Evolutionary conservation across 2,329 filamentous ascomycete genomes (phyloP).

Genomic region (Aspergillus novofumigatus): DNA sequence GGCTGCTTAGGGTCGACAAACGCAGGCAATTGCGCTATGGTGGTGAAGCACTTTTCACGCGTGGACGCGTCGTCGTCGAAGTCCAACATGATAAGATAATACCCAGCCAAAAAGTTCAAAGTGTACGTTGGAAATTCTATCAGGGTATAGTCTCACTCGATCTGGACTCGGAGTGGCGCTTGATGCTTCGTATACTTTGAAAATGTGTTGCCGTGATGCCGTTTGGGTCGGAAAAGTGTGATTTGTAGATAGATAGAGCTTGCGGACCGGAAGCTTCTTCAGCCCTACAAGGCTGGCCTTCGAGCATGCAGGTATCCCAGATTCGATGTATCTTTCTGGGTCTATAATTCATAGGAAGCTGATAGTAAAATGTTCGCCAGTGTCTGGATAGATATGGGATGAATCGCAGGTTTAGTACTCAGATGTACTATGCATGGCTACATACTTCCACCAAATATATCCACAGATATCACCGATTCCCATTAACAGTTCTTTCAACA

Average conservation of each 20-base stretch:
- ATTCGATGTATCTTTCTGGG: neutral
- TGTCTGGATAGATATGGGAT: neutral
- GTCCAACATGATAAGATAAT: constrained; percentile 38
- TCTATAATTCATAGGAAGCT: neutral
- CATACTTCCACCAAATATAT: neutral
- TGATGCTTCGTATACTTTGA: neutral
- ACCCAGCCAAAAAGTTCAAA: neutral
- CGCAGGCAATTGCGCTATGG: constrained; percentile 60
- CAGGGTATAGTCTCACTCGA: neutral
- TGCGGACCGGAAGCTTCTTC: neutral
- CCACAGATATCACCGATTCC: too few species aligned
- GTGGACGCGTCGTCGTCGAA: constrained; percentile 36
- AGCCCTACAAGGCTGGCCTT: neutral
- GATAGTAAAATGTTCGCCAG: too few species aligned
- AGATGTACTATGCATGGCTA: too few species aligned
- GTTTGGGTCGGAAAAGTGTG: neutral
- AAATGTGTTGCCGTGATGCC: neutral
- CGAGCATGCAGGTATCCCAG: neutral
- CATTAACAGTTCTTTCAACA: too few species aligned
- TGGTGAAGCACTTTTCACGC: constrained; percentile 66
- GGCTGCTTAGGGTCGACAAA: constrained; percentile 68
- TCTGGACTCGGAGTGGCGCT: neutral
- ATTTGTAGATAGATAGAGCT: neutral
- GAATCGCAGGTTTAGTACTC: neutral
- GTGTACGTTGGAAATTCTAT: neutral